A percentile compares a stretch with the other conserved stretches of the same genome.
Evolutionary conservation across 1,139 yeast species (phyloP).

Genomic region (Zygoascus sp.): DNA sequence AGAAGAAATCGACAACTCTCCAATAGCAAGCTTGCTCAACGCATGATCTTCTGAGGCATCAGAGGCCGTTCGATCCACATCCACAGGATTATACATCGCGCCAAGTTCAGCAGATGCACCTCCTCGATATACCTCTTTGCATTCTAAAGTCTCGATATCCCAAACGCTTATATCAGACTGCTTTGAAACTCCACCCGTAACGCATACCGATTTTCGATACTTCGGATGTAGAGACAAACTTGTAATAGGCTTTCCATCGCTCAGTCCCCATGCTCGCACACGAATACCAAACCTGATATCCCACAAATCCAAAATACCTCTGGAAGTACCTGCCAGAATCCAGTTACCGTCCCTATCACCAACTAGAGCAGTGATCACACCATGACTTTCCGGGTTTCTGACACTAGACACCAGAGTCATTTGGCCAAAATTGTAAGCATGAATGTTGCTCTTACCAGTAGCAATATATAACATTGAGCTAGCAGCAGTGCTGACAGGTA

Average conservation of each 20-base stretch:
- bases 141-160: slow-evolving; percentile 66
- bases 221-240: slow-evolving; percentile 45
- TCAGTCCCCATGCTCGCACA: slow-evolving; percentile 59
- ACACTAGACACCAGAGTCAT: slow-evolving; percentile 47
- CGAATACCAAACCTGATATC: slow-evolving; percentile 65
- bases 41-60: neutral
- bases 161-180: slow-evolving; percentile 60
- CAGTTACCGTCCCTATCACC: slow-evolving; percentile 54
- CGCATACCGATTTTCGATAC: slow-evolving; percentile 43
- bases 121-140: slow-evolving; percentile 48
- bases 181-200: slow-evolving; percentile 63
- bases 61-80: slow-evolving; percentile 4
- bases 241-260: slow-evolving; percentile 44
- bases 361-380: slow-evolving; percentile 57
- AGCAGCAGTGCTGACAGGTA: slow-evolving; percentile 14
- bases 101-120: slow-evolving; percentile 13
- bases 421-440: slow-evolving; percentile 56
- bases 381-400: slow-evolving; percentile 59
- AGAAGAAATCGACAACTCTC: neutral
- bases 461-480: slow-evolving; percentile 38
- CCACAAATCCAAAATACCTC: slow-evolving; percentile 75
- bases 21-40: slow-evolving; percentile 2
- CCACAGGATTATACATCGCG: slow-evolving; percentile 14
- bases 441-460: slow-evolving; percentile 52
- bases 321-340: slow-evolving; percentile 69